Base-by-base conservation (phyloP, 2,329 filamentous ascomycete genomes). In the Capronia epimyces region DNA sequence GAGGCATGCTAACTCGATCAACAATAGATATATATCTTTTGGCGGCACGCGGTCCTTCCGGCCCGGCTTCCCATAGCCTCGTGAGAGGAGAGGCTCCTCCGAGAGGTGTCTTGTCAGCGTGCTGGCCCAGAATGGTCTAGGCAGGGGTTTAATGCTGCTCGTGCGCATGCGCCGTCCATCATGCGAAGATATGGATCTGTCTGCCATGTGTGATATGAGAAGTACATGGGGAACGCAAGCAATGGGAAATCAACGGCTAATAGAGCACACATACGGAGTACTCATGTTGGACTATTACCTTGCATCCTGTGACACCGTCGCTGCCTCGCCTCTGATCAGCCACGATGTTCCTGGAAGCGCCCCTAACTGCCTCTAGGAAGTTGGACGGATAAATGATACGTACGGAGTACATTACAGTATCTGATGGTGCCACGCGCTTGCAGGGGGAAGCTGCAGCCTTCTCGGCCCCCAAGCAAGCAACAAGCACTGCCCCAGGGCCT, bases 1-100 rank as follows among this genome's bases (percentile, higher is more conserved):
- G 15, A 50, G 34, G 25, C 48, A 50, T 27, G 32, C 29, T 12
- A 50, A 18, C 43, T 46, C 24, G 4, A 31, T 34, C 21, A 31
- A 34, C 21, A 45, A 32, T n/a, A 31, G n/a, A 29, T 18, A 46
- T 13, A 27, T 9, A 22, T 40, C 22, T 40, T 37, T 32, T 8
- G 9, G 3, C 4, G 20, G 31, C 27, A 25, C 15, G 10, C 34
- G 34, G 9, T 31, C n/a, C 27, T 45, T 45, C 5, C 8, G 15
- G 4, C 42, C 42, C 16, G 42, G 42, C 18, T 32, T 45, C 25
- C 42, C 42, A 25, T 25, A 45, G 15, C n/a, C 7, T 31, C 7
- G 12, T 20, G 42, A 21, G 25, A 45, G 25, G 25, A 45, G 42
- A 16, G 13, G 24, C 42, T 45, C 42, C 13, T 34, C 31, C 8